A percentile compares a stretch with the other conserved stretches of the same genome.
These are phyloP conservation scores for Amauroascus niger DNA, from an alignment of 2,329 filamentous ascomycete species.

Conservation along the genomic window DNA sequence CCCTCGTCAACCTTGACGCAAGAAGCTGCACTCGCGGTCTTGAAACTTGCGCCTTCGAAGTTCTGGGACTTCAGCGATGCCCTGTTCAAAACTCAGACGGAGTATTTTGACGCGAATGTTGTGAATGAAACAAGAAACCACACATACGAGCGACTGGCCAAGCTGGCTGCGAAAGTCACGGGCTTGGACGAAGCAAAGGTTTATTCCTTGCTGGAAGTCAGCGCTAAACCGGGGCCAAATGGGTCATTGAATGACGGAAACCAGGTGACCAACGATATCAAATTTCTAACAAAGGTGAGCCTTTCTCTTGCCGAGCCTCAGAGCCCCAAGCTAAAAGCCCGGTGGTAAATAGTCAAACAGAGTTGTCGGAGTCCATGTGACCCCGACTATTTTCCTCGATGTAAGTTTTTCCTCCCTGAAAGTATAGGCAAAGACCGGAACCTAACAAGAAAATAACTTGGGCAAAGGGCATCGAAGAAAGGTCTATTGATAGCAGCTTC, in stretches of 20 bases:
- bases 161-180: conserved; percentile 52
- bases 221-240: conserved; percentile 56
- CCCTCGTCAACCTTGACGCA: conserved; percentile 63
- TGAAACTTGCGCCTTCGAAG: conserved; percentile 56
- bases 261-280: conserved; percentile 71
- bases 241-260: conserved; percentile 71
- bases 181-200: conserved; percentile 63
- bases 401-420: conserved; percentile 28
- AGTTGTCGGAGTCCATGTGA: conserved; percentile 75
- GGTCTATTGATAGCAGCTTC: conserved; percentile 70
- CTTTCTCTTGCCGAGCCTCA: not conserved
- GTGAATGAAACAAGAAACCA: conserved; percentile 75
- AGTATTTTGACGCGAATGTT: conserved; percentile 76
- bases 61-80: conserved; percentile 72
- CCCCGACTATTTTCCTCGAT: conserved; percentile 81
- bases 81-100: conserved; percentile 59
- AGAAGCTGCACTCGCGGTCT: conserved; percentile 74
- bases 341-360: conserved; percentile 45
- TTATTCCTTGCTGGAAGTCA: conserved; percentile 58
- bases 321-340: not conserved
- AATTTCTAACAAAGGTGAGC: conserved; percentile 65
- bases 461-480: conserved; percentile 57
- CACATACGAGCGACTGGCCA: conserved; percentile 70
- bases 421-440: not conserved
- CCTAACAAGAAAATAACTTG: conserved; percentile 21